Evolutionary conservation across 2,329 filamentous ascomycete genomes (phyloP), one percentile per base, ranked within the genome.

Genomic region (Dothiorella sarmentorum): DNA sequence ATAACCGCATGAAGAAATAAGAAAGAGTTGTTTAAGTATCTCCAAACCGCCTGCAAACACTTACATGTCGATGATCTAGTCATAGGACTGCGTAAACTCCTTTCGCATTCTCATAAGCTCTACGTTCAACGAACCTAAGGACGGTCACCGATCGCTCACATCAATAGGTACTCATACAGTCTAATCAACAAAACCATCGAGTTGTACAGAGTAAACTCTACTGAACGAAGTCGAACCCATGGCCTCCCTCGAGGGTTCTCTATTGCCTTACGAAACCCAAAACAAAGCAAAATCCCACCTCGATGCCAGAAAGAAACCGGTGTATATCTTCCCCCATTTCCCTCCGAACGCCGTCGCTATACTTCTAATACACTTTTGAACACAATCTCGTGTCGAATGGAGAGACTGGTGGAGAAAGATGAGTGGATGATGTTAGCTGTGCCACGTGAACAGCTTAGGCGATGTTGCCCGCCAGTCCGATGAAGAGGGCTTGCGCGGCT

Each of bases 401-500:
- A 26, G 17, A 29, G 35, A 53, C 24, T 35, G 33, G 43, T 52
- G 56, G 43, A 17, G 13, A 6, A 20, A 31, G 37, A 15, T 17
- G 40, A 22, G 22, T 22, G 13, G 15, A 20, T 18, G 7, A 27
- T 4, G 40, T 35, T n/a, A 33, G 27, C 15, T n/a, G 18, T 29
- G 18, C 29, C 20, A 26, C 29, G 22, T 7, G 56, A 20, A 17
- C 20, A 11, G 37, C 15, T 49, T 68, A 85, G 58, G 82, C 82
- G 62, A 85, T 79, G 65, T 91, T 94, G 15, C 93, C 93, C 4
- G 92, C 93, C 80, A 97, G 89, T 9, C 94, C 94, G 77, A 97
- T 88, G 70, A 97, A 94, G 33, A 99, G 82, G 3, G 93, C 94
- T 71, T 99, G 94, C 7, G 93, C 89, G 6, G 93, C 90, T 59